A percentile compares a stretch with the other conserved stretches of the same genome.
Conservation (phyloP, 2,329 filamentous ascomycete genomes). For the Colletotrichum navitas region DNA sequence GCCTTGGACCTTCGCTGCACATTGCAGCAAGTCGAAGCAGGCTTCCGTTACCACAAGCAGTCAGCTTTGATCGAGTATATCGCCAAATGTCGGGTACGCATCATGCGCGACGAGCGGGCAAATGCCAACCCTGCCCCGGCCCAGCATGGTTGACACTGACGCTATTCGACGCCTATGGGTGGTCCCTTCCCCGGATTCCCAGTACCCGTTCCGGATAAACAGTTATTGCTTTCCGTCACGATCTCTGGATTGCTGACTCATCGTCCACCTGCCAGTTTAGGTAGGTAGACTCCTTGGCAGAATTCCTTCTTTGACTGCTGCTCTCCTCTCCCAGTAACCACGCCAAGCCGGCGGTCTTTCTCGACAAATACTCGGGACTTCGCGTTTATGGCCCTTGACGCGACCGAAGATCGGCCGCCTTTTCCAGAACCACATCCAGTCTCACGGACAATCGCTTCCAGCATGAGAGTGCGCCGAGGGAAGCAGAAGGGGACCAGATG, state of each 20-base stretch:
- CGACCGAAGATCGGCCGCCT: conserved; percentile 8
- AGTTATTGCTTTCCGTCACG: background rate
- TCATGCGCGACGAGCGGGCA: background rate
- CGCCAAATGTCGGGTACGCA: background rate
- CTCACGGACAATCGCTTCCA: conserved; percentile 7
- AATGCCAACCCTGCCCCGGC: background rate
- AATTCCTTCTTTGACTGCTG: background rate
- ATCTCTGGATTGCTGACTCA: background rate
- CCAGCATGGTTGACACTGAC: background rate
- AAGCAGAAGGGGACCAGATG: background rate
- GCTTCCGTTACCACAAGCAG: background rate
- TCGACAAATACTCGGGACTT: conserved; percentile 13
- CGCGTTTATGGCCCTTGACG: conserved; percentile 24
- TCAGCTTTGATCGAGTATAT: background rate
- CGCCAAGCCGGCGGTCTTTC: background rate
- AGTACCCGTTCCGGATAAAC: background rate
- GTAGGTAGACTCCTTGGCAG: background rate
- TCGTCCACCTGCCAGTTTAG: background rate
- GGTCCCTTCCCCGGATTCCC: too few species aligned
- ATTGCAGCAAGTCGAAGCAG: background rate
- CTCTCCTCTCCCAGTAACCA: background rate
- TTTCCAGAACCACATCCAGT: background rate
- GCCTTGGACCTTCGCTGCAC: background rate
- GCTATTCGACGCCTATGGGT: background rate
- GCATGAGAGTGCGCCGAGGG: conserved; percentile 9